Percentiles rank a stretch among this genome's conserved stretches.
phyloP scores from a whole-genome alignment of 331 rosid genomes.

The Prunus yedoensis region DNA sequence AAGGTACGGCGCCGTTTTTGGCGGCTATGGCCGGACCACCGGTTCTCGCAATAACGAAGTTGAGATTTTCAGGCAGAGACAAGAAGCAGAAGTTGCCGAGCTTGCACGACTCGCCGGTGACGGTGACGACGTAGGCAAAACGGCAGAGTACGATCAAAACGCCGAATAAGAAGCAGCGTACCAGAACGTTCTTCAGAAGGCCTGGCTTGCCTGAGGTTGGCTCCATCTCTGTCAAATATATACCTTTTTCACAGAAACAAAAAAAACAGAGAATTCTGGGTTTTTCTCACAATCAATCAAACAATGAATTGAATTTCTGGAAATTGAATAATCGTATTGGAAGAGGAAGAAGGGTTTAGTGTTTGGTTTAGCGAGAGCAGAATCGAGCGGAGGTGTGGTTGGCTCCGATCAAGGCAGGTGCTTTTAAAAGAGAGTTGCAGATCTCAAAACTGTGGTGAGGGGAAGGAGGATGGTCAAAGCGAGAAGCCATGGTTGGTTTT shows the following conservation, averaged over 20 bases:
- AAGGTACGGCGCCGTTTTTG: constrained; percentile 15
- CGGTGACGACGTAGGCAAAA: constrained; percentile 70
- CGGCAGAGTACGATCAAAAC: constrained; percentile 60
- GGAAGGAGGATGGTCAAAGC: constrained; percentile 23
- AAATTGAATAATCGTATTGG: not conserved
- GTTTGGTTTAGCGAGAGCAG: constrained; percentile 60
- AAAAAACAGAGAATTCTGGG: not conserved
- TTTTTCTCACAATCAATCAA: not conserved
- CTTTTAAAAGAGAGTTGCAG: constrained; percentile 13
- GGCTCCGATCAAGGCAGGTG: constrained; percentile 63
- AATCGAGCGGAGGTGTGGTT: constrained; percentile 92
- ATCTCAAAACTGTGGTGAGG: constrained; percentile 30
- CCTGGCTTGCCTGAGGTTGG: constrained; percentile 42
- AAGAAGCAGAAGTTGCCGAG: constrained; percentile 80
- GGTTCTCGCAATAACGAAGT: constrained; percentile 45
- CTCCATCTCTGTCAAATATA: constrained; percentile 45
- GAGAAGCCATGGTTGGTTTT: constrained; percentile 45
- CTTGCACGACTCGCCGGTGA: constrained; percentile 78
- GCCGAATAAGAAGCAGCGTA: constrained; percentile 61
- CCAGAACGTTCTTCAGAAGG: constrained; percentile 48
- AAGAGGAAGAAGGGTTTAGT: not conserved
- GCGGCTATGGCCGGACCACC: constrained; percentile 38
- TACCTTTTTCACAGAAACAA: not conserved
- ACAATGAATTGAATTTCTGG: not conserved
- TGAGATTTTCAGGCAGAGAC: constrained; percentile 67